Percentiles rank a stretch among this genome's conserved stretches.
phyloP scores from a whole-genome alignment of 169 alveolate genomes.

The Babesia microti region DNA sequence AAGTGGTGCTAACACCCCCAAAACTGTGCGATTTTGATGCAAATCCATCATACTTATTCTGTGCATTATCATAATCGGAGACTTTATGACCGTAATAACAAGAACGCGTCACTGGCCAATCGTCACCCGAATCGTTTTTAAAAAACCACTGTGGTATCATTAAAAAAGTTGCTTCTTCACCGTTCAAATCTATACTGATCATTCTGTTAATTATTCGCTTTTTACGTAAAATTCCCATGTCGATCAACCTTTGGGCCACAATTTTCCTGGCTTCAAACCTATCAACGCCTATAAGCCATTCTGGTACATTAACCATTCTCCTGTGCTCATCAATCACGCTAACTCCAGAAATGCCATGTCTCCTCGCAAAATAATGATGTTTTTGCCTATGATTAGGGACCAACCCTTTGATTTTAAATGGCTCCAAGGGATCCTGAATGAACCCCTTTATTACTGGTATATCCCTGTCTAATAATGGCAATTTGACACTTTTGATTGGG shows the following conservation, averaged over 20 bases:
- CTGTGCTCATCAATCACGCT: conserved; percentile 15
- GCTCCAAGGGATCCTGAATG: no score
- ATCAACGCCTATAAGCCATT: conserved; percentile 1
- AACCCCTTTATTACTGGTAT: not conserved
- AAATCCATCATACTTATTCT: conserved; percentile 5
- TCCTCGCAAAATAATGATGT: conserved; percentile 7
- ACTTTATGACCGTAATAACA: not conserved
- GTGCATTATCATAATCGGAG: conserved; percentile 1
- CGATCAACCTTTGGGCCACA: not conserved
- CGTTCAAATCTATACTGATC: not conserved
- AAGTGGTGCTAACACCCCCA: not conserved
- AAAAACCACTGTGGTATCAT: conserved; percentile 30
- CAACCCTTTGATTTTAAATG: conserved; percentile 1
- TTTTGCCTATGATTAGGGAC: conserved; percentile 17
- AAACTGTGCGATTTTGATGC: not conserved
- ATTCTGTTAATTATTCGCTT: not conserved
- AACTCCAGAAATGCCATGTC: conserved; percentile 3
- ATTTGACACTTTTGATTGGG: conserved; percentile 7
- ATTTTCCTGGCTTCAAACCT: conserved; percentile 2
- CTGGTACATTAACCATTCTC: conserved; percentile 12
- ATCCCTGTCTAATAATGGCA: conserved; percentile 10
- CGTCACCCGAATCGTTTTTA: conserved; percentile 44
- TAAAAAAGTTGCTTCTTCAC: not conserved
- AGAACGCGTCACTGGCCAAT: conserved; percentile 16
- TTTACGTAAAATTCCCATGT: not conserved